Base-by-base conservation (phyloP, 495 filamentous ascomycete species). In the Pyronema omphalodes region DNA sequence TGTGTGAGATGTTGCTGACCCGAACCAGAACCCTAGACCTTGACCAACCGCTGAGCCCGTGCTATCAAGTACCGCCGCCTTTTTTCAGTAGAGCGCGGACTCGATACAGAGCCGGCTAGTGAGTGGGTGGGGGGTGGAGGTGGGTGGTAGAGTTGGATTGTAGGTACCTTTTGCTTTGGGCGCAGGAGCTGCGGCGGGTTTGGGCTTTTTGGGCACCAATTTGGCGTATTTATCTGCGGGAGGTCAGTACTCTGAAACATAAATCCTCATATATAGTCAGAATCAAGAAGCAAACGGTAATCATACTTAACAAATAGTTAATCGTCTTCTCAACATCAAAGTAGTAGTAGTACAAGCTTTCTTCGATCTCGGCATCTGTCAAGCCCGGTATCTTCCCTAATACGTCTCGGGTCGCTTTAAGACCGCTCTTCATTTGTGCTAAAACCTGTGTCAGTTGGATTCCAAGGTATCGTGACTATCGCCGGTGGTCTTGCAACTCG, bases 311-410 rank as follows among this genome's bases (percentile, higher is more conserved):
- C 37, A 98, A 68, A 62, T 89, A 94, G 54, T 76, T 71, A 15
- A 88, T 81, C 0, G 85, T 76, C 64, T 95, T 94, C 23, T 78
- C 77, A 23, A 94, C 73, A 65, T 98, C 89, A 63, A 85, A 95
- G 67, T 88, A 98, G 67, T 94, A 95, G 67, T 96, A 78, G 86
- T 87, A 98, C 34, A 98, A 67, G 0, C 87, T 75, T 51, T 96
- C 93, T 65, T 93, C 75, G 41, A 94, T 88, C 55, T 93, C 81
- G 35, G 76, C 70, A 46, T 78, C 76, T 17, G 80, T 77, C 44
- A 81, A 71, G 41, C 72, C 73, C 35, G 67, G 65, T 37, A 73
- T 69, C 7, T 60, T 52, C 3, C 75, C 78, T 8, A 87, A 68
- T 7, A 71, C 70, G 15, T 70, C 66, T 55, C 73, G 73, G 37